Conservation (phyloP, 176 grass and related monocot species). For the Oryza officinalis region DNA sequence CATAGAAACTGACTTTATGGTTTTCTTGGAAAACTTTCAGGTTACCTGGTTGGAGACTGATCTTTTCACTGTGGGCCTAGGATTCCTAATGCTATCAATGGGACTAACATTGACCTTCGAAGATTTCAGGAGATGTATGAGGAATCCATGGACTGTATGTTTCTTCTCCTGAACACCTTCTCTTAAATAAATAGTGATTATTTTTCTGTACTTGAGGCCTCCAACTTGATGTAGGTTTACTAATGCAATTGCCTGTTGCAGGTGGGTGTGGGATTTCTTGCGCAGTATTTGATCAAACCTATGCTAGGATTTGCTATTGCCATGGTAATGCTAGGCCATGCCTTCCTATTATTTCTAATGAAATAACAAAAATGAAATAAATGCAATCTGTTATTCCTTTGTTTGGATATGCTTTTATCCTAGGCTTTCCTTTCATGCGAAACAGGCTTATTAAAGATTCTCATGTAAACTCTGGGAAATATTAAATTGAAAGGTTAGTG, state of each 20-base stretch:
- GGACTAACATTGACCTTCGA: conserved; percentile 93
- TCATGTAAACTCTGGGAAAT: conserved; percentile 3
- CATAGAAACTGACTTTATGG: conserved; percentile 24
- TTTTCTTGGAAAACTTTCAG: conserved; percentile 40
- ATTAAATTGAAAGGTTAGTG: neutral
- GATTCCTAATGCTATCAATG: conserved; percentile 98
- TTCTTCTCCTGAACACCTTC: conserved; percentile 11
- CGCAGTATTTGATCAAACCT: conserved; percentile 86
- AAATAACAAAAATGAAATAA: neutral
- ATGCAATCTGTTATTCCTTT: neutral
- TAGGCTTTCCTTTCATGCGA: neutral
- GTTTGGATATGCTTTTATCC: conserved; percentile 1
- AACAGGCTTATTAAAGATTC: conserved; percentile 14
- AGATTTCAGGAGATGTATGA: conserved; percentile 96
- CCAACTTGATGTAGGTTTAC: conserved; percentile 22
- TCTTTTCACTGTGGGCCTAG: conserved; percentile 86
- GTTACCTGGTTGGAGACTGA: conserved; percentile 98
- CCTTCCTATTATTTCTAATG: conserved; percentile 23
- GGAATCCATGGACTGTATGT: conserved; percentile 98
- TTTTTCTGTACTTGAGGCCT: conserved; percentile 16
- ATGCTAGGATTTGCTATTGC: conserved; percentile 79
- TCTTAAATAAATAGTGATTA: conserved; percentile 26
- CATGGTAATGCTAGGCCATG: conserved; percentile 51
- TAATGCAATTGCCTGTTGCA: conserved; percentile 51
- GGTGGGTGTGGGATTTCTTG: conserved; percentile 94